phyloP scores from a whole-genome alignment of 1,284 basidiomycete genomes.

The Cutaneotrichosporon sp. region DNA sequence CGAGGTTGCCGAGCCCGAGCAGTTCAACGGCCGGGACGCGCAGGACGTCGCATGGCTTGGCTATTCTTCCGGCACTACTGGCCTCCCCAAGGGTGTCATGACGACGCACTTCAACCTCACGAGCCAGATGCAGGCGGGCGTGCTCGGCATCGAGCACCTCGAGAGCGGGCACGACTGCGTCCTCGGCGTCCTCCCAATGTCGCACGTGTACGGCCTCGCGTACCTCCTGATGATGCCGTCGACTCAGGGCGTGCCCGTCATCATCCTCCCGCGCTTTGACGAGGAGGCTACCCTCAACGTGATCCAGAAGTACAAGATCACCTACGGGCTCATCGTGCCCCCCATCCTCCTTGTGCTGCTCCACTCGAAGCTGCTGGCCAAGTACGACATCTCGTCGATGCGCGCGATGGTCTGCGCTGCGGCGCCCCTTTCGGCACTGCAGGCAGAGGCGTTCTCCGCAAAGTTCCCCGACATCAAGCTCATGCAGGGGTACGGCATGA shows the following conservation, averaged over 20 bases:
- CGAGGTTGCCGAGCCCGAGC: conserved; percentile 16
- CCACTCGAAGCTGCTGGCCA: conserved; percentile 60
- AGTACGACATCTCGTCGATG: conserved; percentile 69
- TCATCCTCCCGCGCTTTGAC: conserved; percentile 68
- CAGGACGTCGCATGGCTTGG: conserved; percentile 55
- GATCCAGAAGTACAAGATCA: conserved; percentile 70
- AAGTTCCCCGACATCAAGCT: conserved; percentile 27
- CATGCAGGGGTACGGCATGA: conserved; percentile 55
- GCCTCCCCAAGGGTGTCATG: conserved; percentile 53
- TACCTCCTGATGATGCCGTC: conserved; percentile 64
- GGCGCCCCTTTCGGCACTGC: conserved; percentile 67
- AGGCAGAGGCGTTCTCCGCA: conserved; percentile 34
- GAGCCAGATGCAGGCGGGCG: conserved; percentile 30
- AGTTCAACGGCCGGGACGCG: conserved; percentile 16
- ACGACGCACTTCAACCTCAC: conserved; percentile 69
- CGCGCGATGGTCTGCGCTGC: conserved; percentile 71
- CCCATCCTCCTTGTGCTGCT: conserved; percentile 68
- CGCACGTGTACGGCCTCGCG: conserved; percentile 24
- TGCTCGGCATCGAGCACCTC: background rate
- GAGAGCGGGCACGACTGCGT: conserved; percentile 13
- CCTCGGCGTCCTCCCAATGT: conserved; percentile 20
- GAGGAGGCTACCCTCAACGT: conserved; percentile 61
- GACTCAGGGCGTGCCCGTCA: conserved; percentile 61
- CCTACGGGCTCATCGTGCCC: conserved; percentile 70
- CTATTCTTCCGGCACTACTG: conserved; percentile 65